Conservation (phyloP, 225 moss, liverwort and hornwort genomes). For the Sphagnum contortum region DNA sequence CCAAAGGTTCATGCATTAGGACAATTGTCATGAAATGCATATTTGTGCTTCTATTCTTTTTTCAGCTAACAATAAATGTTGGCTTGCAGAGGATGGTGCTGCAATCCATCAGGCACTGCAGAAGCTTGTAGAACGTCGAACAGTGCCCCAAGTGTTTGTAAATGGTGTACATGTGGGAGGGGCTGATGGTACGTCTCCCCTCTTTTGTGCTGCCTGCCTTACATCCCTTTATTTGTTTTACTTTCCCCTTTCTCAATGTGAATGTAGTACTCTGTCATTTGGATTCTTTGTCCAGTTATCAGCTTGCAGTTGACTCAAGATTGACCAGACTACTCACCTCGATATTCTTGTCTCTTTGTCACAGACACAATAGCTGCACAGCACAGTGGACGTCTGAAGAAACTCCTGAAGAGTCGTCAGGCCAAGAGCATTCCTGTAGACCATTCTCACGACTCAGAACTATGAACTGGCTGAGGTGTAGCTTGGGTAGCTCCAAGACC, state of each 20-base stretch:
- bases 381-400: constrained; percentile 56
- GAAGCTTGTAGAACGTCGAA: constrained; percentile 53
- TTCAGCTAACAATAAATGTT: no score
- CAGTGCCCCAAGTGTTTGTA: constrained; percentile 96
- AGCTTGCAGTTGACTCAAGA: no score
- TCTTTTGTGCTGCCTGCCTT: not conserved
- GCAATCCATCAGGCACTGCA: constrained; percentile 65
- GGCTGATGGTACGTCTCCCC: constrained; percentile 51
- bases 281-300: not conserved
- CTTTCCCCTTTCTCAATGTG: not conserved
- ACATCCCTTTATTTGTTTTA: not conserved
- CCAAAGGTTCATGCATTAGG: no score
- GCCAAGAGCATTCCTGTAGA: constrained; percentile 8
- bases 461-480: constrained; percentile 72
- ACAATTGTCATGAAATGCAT: no score
- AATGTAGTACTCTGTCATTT: not conserved
- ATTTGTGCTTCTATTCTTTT: no score
- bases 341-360: not conserved
- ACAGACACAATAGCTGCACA: constrained; percentile 76
- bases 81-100: constrained; percentile 64
- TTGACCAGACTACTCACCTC: no score
- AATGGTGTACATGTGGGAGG: constrained; percentile 89
- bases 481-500: constrained; percentile 23
- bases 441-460: constrained; percentile 31
- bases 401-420: constrained; percentile 19